A percentile compares a stretch with the other conserved stretches of the same genome.
Evolutionary conservation across 2,329 filamentous ascomycete species (phyloP).

Genomic region (Arthrinium phaeospermum): DNA sequence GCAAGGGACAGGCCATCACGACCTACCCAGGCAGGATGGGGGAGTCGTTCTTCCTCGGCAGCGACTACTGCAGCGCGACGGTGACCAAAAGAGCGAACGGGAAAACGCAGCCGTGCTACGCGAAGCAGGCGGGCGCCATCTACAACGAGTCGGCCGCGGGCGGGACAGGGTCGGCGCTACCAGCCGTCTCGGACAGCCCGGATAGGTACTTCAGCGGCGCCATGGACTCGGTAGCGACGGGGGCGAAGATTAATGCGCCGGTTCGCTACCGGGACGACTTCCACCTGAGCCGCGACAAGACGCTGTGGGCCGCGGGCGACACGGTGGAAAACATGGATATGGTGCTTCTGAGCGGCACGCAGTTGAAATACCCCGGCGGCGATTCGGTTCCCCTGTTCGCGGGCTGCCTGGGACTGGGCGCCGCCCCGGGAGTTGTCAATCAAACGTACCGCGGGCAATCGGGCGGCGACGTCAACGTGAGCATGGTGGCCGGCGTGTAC

Average conservation of each 20-base stretch:
- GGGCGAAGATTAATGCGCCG: background rate
- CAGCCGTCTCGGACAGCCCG: background rate
- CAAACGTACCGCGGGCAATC: background rate
- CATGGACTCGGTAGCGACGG: background rate
- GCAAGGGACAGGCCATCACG: conserved; percentile 25
- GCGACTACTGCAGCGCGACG: background rate
- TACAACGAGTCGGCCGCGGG: background rate
- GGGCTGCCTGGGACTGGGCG: conserved; percentile 35
- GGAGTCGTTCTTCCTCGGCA: background rate
- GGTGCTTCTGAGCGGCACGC: conserved; percentile 22
- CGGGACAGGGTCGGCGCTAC: background rate
- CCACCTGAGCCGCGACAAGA: background rate
- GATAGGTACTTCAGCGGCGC: background rate
- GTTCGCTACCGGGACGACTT: background rate
- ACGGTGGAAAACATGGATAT: background rate
- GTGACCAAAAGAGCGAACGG: no score
- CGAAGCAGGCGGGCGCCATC: background rate
- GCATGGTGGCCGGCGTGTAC: background rate
- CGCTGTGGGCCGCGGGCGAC: background rate
- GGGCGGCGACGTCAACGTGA: background rate
- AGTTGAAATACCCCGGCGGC: conserved; percentile 30
- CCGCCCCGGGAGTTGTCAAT: conserved; percentile 24
- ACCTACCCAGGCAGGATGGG: conserved; percentile 32
- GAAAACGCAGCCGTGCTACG: no score
- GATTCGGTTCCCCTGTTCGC: conserved; percentile 30